These are phyloP conservation scores for Leccinum truebloodii DNA, from an alignment of 768 basidiomycete genomes.

Conservation along the genomic window DNA sequence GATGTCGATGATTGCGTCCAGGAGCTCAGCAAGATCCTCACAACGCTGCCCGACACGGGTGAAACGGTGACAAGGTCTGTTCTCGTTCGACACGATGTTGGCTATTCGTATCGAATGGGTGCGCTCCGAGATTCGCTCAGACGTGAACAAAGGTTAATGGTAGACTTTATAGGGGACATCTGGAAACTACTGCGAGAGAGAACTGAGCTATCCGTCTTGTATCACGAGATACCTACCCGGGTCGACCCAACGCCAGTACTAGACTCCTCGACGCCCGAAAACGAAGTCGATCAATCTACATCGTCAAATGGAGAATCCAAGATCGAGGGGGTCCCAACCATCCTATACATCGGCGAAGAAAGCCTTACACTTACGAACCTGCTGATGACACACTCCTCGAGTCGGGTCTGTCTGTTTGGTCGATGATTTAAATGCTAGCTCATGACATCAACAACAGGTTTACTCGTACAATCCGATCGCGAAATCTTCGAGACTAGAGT, in stretches of 20 bases:
- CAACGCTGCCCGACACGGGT: conserved; percentile 5
- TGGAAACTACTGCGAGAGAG: conserved; percentile 22
- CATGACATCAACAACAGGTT: conserved; percentile 47
- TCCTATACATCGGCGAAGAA: conserved; percentile 77
- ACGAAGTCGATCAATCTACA: neutral
- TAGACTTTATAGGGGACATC: conserved; percentile 18
- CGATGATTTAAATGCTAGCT: neutral
- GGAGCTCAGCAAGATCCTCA: conserved; percentile 40
- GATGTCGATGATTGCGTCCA: conserved; percentile 54
- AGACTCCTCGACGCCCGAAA: neutral
- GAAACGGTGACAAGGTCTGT: conserved; percentile 33
- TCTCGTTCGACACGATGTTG: conserved; percentile 75
- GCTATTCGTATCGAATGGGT: conserved; percentile 71
- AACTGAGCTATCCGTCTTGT: conserved; percentile 35
- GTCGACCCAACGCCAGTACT: conserved; percentile 15
- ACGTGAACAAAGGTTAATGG: neutral
- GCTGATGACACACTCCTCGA: conserved; percentile 75
- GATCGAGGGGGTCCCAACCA: conserved; percentile 12
- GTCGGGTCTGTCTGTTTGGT: conserved; percentile 45
- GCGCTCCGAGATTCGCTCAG: conserved; percentile 3
- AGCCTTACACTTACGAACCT: conserved; percentile 81
- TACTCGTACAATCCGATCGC: conserved; percentile 72
- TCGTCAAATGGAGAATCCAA: neutral
- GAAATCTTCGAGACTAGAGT: conserved; percentile 52
- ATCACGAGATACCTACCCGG: conserved; percentile 36